Conservation (phyloP, 2,329 filamentous ascomycete species). For the Aurifilum marmelostoma region DNA sequence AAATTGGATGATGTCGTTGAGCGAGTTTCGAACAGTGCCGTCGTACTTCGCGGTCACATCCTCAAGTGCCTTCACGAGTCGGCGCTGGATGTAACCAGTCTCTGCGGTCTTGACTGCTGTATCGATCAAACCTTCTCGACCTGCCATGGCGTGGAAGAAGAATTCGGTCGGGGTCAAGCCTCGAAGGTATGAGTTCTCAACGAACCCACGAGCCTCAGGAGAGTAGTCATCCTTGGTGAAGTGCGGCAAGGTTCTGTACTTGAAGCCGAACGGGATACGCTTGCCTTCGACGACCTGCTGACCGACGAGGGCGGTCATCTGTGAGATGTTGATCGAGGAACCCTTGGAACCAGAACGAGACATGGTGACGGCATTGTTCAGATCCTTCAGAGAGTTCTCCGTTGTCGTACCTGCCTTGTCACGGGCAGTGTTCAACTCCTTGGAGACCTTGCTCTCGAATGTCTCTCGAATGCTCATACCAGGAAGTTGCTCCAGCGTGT, state of each 20-base stretch:
- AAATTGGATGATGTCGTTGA: slow-evolving; percentile 96
- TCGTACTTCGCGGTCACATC: slow-evolving; percentile 98
- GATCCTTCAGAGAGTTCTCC: slow-evolving; percentile 88
- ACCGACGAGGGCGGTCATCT: slow-evolving; percentile 97
- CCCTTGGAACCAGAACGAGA: slow-evolving; percentile 96
- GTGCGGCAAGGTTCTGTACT: slow-evolving; percentile 93
- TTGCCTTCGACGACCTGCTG: slow-evolving; percentile 98
- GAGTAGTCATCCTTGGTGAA: slow-evolving; percentile 99
- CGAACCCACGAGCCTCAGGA: slow-evolving; percentile 93
- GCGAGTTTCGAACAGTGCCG: slow-evolving; percentile 93
- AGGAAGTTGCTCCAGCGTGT: slow-evolving; percentile 86
- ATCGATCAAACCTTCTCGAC: slow-evolving; percentile 99
- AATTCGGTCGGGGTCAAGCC: slow-evolving; percentile 95
- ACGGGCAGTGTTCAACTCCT: slow-evolving; percentile 91
- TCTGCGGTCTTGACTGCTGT: slow-evolving; percentile 99
- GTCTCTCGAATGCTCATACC: slow-evolving; percentile 99
- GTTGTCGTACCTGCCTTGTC: slow-evolving; percentile 94
- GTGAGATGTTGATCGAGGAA: slow-evolving; percentile 98
- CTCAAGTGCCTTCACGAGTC: slow-evolving; percentile 96
- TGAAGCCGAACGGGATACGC: slow-evolving; percentile 98
- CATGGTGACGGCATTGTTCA: slow-evolving; percentile 97
- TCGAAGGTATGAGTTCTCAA: slow-evolving; percentile 97
- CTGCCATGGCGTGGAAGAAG: slow-evolving; percentile 99
- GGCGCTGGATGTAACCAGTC: slow-evolving; percentile 98
- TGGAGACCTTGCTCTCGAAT: slow-evolving; percentile 96